Conservation (phyloP, 768 basidiomycete species). For the Lactarius hengduanensis region DNA sequence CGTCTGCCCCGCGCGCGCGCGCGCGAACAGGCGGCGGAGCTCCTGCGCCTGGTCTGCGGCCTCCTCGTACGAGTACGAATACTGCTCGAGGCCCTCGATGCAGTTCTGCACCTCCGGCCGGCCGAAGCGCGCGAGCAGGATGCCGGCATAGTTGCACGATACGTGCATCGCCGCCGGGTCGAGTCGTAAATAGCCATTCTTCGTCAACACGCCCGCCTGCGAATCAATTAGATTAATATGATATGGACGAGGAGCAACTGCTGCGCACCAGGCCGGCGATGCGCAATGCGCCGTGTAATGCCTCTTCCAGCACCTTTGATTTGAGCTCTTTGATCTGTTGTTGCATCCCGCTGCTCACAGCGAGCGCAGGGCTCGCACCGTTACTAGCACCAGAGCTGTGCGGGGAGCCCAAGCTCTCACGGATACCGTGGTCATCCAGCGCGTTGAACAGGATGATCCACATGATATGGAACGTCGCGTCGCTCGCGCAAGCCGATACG, state of each 20-base stretch:
- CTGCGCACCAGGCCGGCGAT: conserved; percentile 79
- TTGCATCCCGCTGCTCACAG: conserved; percentile 38
- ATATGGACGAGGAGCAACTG: neutral
- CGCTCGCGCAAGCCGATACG: conserved; percentile 74
- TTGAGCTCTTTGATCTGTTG: conserved; percentile 60
- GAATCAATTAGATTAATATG: neutral
- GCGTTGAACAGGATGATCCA: conserved; percentile 85
- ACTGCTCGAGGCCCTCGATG: conserved; percentile 83
- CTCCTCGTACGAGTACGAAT: conserved; percentile 84
- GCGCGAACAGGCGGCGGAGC: conserved; percentile 52
- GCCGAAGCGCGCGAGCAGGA: conserved; percentile 75
- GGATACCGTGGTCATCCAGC: conserved; percentile 80
- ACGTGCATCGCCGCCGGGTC: conserved; percentile 91
- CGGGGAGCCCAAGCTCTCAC: conserved; percentile 57
- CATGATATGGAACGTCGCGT: conserved; percentile 89
- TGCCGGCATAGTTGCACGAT: conserved; percentile 80
- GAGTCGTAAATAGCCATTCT: conserved; percentile 85
- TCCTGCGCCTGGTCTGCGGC: conserved; percentile 74
- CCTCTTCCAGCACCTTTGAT: conserved; percentile 75
- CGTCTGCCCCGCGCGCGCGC: conserved; percentile 40
- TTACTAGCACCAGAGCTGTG: conserved; percentile 38
- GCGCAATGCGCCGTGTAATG: conserved; percentile 79
- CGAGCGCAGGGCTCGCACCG: conserved; percentile 30
- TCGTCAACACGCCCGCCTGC: conserved; percentile 77
- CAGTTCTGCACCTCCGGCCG: conserved; percentile 82